Evolutionary conservation across 768 basidiomycete genomes (phyloP), one percentile per base, ranked within the genome.

Genomic region (Macrolepiota fuliginosa): DNA sequence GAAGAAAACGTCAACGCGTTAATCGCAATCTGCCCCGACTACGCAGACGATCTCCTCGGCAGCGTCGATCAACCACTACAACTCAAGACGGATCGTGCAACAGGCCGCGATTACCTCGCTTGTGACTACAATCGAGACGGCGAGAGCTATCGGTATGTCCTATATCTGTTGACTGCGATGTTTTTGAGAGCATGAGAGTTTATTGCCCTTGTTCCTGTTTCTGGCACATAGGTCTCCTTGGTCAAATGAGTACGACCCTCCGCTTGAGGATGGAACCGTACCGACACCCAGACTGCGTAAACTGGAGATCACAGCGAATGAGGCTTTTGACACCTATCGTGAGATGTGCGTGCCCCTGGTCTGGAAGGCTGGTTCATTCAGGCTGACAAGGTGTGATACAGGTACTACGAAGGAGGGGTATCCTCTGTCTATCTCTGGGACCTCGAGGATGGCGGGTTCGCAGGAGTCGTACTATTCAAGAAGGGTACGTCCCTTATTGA

Each of bases 401-500:
- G 60, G 60, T 99, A 99, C 79, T 99, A 88, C 73, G 97, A 98
- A 75, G 96, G 96, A n/a, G 97, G 97, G 3, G 89, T 94, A 1
- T 97, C 94, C 27, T 94, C 92, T 24, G 96, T 97, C 15, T 99
- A 96, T 74, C 86, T 99, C 19, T 99, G 97, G 97, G 96, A 98
- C 71, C 81, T 95, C 27, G 96, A 98, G 61, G 96, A 98, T 68
- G 93, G 92, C 15, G 92, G 90, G 54, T 98, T 98, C 73, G 96
- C 97, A 9, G 97, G 97, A 10, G 96, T 96, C 1, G 97, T 98
- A 1, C 76, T 99, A 57, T 78, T 99, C 65, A 97, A 98, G 82
- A 99, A 98, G 78, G 82, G 96, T 96, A 62, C 62, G 80, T 68
- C 47, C 45, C 22, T 40, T n/a, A 22, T 66, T 24, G 9, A 39